Base-by-base conservation (phyloP, 2,329 filamentous ascomycete species). In the Talaromyces islandicus region DNA sequence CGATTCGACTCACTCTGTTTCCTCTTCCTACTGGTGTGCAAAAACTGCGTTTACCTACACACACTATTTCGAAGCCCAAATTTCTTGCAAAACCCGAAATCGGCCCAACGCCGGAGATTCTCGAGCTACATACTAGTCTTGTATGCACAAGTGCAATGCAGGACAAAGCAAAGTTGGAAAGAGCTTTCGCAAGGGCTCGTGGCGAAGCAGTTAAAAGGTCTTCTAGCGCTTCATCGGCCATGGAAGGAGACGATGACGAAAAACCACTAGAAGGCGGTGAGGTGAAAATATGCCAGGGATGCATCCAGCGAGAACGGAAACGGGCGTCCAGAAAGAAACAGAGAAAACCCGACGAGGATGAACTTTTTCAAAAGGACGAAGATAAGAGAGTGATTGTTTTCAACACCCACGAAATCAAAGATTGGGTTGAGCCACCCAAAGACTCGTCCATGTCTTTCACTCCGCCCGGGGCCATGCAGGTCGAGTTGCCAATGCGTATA, bases 61-160 rank as follows among this genome's bases (percentile, higher is more conserved):
- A 97, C 71, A 95, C 91, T 0, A 94, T 99, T 58, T 94, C 92
- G 21, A 97, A 97, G 73, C 90, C 92, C 7, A 97, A 97, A 75
- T 83, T 96, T 25, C 82, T 96, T 51, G 86, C 90, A 2, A 95
- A 92, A 68, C 85, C 88, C 2, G 74, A 82, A 1, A 83, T 87
- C 3, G 82, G 85, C 55, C 85, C 83, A 35, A 83, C 85, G 2
- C 81, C 88, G 7, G 91, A 95, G 65, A 92, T 85, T 60, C 81
- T 93, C 30, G 92, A 93, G 76, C 78, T 96, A 53, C 86, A 88
- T 66, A 90, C 89, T 4, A 90, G 86, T 75, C 80, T 97, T 2
- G 92, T 97, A 11, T 97, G 93, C 74, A 93, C 92, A 0, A 97
- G 91, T 72, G 92, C 92, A 17, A 94, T 97, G 86, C 85, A 88